Percentiles rank a stretch among this genome's conserved stretches.
These are phyloP conservation scores for Citrus glauca DNA, from an alignment of 345 rosid genomes.

Conservation along the genomic window DNA sequence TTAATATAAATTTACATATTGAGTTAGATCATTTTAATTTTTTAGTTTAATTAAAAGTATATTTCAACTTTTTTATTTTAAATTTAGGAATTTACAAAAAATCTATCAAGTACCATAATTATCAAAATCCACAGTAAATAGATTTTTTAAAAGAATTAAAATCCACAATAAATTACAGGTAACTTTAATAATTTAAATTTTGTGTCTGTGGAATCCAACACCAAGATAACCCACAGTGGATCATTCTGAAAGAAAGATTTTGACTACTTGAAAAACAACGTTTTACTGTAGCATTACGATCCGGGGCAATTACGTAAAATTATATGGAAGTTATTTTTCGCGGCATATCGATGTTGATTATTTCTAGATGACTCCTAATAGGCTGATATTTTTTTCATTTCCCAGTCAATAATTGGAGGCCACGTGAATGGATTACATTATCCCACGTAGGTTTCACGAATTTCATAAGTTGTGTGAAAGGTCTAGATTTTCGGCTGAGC, in stretches of 20 bases:
- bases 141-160: too few species aligned
- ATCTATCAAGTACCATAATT: too few species aligned
- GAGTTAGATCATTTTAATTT: too few species aligned
- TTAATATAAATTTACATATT: too few species aligned
- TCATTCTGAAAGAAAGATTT: too few species aligned
- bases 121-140: too few species aligned
- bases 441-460: not conserved
- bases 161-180: not conserved
- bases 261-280: too few species aligned
- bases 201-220: too few species aligned
- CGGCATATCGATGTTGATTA: slow-evolving; percentile 24
- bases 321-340: not conserved
- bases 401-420: not conserved
- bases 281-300: not conserved
- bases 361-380: slow-evolving; percentile 1
- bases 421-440: slow-evolving; percentile 23
- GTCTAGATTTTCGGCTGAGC: not conserved
- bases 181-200: not conserved
- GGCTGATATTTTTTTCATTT: slow-evolving; percentile 12
- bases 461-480: not conserved
- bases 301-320: slow-evolving; percentile 10
- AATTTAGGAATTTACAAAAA: too few species aligned
- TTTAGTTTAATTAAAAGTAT: too few species aligned
- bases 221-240: too few species aligned
- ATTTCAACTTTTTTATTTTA: too few species aligned